Conservation (phyloP, 768 basidiomycete species). For the Amanita phalloides region DNA sequence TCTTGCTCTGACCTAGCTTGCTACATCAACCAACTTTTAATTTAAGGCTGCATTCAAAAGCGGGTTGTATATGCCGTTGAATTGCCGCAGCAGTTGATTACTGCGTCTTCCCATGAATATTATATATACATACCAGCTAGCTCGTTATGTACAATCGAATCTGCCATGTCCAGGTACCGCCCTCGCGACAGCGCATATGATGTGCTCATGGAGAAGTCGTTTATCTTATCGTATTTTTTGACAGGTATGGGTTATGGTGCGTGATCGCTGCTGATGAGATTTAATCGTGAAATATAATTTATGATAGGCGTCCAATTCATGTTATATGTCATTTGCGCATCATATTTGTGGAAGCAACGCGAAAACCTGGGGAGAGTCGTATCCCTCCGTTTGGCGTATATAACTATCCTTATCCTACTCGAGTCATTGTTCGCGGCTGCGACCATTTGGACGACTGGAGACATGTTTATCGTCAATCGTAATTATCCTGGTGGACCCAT, state of each 20-base stretch:
- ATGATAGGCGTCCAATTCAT: background rate
- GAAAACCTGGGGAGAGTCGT: background rate
- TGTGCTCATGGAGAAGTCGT: background rate
- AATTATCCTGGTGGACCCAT: constrained; percentile 33
- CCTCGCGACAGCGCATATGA: background rate
- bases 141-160: background rate
- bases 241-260: constrained; percentile 1
- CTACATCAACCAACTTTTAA: too few species aligned
- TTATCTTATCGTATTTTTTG: background rate
- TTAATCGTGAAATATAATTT: background rate
- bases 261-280: background rate
- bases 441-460: constrained; percentile 28
- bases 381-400: constrained; percentile 21
- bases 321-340: background rate
- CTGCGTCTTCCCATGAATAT: background rate
- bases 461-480: constrained; percentile 31
- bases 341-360: constrained; percentile 1
- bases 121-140: background rate
- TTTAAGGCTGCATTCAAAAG: too few species aligned
- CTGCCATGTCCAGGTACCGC: background rate
- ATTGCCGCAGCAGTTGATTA: background rate
- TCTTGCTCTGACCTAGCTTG: too few species aligned
- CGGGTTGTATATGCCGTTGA: background rate
- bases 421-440: constrained; percentile 27
- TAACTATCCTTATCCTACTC: constrained; percentile 24